A percentile compares a stretch with the other conserved stretches of the same genome.
phyloP scores from a whole-genome alignment of 768 basidiomycete genomes.

The Hygrocybe punicea region DNA sequence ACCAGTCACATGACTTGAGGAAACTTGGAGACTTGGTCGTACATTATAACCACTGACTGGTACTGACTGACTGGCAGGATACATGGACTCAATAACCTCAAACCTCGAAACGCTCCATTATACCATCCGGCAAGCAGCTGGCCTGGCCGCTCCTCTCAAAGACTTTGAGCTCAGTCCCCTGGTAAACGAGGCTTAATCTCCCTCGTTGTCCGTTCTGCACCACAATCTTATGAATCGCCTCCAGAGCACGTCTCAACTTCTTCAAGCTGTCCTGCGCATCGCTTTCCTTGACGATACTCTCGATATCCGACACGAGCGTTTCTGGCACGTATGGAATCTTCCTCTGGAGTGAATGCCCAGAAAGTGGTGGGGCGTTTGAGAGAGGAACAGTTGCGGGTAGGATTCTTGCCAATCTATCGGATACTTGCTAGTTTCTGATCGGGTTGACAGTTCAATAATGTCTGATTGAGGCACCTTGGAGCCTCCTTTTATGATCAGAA shows the following conservation, averaged over 20 bases:
- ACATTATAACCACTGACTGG: too few species aligned
- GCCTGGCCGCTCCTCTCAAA: constrained; percentile 46
- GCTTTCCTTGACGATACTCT: constrained; percentile 32
- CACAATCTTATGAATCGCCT: constrained; percentile 47
- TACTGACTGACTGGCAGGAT: too few species aligned
- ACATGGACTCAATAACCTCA: not conserved
- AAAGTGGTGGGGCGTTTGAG: constrained; percentile 61
- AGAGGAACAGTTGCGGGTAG: constrained; percentile 67
- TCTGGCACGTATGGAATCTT: constrained; percentile 47
- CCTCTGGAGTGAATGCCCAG: constrained; percentile 58
- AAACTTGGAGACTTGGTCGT: too few species aligned
- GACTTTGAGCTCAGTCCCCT: constrained; percentile 44
- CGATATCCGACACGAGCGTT: constrained; percentile 35
- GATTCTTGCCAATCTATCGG: constrained; percentile 54
- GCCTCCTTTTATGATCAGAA: constrained; percentile 30
- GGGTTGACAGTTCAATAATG: constrained; percentile 49
- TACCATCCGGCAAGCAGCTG: constrained; percentile 45
- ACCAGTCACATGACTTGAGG: too few species aligned
- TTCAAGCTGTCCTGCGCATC: constrained; percentile 36
- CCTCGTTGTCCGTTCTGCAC: constrained; percentile 51
- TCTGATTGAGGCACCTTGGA: constrained; percentile 39
- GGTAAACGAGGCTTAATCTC: constrained; percentile 54
- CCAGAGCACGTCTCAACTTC: constrained; percentile 39
- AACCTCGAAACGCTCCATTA: constrained; percentile 35
- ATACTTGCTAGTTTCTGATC: constrained; percentile 30